phyloP scores from a whole-genome alignment of 108 stramenopile species.

The Pseudonitzschia delicatissima region DNA sequence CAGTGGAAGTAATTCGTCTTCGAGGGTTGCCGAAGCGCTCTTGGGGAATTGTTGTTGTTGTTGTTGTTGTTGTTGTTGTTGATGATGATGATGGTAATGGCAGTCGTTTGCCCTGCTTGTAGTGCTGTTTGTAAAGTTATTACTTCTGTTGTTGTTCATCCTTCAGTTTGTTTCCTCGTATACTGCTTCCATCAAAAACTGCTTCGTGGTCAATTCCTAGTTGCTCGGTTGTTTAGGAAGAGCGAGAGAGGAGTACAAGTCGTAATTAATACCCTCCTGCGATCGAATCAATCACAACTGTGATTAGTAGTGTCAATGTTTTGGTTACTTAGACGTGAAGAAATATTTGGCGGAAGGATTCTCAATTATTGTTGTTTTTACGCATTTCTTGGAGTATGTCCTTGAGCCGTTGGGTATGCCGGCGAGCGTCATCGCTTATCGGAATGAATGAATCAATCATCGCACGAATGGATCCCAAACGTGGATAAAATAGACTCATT shows the following conservation, averaged over 20 bases:
- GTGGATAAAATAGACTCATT: no score
- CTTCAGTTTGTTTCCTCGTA: neutral
- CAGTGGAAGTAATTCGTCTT: neutral
- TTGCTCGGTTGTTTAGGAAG: neutral
- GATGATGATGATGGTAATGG: neutral
- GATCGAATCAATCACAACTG: no score
- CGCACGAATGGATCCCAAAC: neutral
- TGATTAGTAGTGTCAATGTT: no score
- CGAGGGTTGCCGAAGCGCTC: neutral
- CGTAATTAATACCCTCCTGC: neutral
- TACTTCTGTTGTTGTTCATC: neutral
- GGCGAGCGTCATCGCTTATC: no score
- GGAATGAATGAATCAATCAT: no score
- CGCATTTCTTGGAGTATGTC: neutral
- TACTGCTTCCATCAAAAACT: no score
- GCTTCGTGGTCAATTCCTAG: neutral
- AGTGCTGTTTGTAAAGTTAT: neutral
- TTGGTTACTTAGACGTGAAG: neutral
- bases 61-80: neutral
- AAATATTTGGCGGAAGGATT: neutral
- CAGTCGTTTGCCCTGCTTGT: neutral
- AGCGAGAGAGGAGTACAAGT: neutral
- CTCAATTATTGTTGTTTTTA: neutral
- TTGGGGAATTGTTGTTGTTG: neutral
- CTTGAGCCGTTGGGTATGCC: neutral